phyloP scores from a whole-genome alignment of 2,329 filamentous ascomycete species.

The Allantophomopsis cytisporea region DNA sequence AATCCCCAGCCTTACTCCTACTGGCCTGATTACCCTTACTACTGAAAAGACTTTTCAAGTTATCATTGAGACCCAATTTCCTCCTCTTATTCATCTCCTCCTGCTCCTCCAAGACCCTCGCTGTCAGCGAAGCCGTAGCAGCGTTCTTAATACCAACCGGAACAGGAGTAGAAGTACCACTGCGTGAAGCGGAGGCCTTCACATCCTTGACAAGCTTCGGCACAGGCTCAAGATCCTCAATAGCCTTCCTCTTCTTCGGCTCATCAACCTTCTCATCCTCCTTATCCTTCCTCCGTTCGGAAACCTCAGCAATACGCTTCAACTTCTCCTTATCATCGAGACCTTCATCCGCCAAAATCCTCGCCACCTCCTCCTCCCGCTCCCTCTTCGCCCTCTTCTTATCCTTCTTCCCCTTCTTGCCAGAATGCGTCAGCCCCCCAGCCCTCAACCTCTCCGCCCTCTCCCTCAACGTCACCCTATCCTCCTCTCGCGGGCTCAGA shows the following conservation, averaged over 20 bases:
- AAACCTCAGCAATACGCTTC: not conserved
- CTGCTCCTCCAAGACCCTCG: slow-evolving; percentile 77
- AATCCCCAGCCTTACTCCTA: slow-evolving; percentile 29
- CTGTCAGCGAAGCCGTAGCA: slow-evolving; percentile 72
- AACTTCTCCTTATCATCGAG: not conserved
- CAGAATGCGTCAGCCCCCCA: slow-evolving; percentile 65
- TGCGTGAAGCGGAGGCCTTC: not conserved
- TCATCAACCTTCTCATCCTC: slow-evolving; percentile 58
- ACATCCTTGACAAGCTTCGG: not conserved
- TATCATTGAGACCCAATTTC: slow-evolving; percentile 48
- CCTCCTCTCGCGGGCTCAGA: slow-evolving; percentile 55
- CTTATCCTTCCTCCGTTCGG: not conserved
- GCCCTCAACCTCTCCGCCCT: slow-evolving; percentile 57
- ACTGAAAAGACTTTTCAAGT: slow-evolving; percentile 38
- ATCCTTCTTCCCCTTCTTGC: slow-evolving; percentile 72
- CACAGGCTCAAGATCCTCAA: not conserved
- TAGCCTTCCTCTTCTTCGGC: slow-evolving; percentile 48
- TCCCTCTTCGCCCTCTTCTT: slow-evolving; percentile 25
- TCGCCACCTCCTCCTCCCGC: slow-evolving; percentile 37
- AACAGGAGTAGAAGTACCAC: slow-evolving; percentile 17
- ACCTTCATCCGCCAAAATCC: slow-evolving; percentile 48
- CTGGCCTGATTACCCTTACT: slow-evolving; percentile 25
- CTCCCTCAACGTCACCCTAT: slow-evolving; percentile 52
- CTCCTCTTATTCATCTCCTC: slow-evolving; percentile 68
- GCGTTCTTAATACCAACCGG: slow-evolving; percentile 69